phyloP scores from a whole-genome alignment of 2,329 filamentous ascomycete genomes.

The Verticillium nubilum region DNA sequence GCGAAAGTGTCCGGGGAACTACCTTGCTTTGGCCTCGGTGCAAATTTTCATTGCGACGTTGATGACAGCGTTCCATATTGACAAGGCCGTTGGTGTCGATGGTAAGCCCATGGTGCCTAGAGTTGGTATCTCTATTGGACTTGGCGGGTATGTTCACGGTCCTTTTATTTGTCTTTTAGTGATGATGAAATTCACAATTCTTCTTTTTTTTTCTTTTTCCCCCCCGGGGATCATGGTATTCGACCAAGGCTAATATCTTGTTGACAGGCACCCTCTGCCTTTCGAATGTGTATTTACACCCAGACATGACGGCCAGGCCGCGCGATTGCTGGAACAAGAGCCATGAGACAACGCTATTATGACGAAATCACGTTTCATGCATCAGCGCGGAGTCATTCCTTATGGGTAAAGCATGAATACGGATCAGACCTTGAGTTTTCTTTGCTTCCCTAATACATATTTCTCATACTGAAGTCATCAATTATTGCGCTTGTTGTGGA shows the following conservation, averaged over 20 bases:
- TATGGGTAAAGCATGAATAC: not conserved
- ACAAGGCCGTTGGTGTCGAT: slow-evolving; percentile 23
- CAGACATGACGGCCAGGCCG: not conserved
- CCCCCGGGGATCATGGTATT: not conserved
- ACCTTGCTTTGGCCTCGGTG: slow-evolving; percentile 39
- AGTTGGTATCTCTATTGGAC: slow-evolving; percentile 10
- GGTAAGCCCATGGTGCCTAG: slow-evolving; percentile 19
- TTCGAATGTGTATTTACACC: not conserved
- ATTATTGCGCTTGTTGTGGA: too few species aligned
- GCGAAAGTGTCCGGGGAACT: slow-evolving; percentile 43
- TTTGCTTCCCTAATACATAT: too few species aligned
- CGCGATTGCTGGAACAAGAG: not conserved
- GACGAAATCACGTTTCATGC: not conserved
- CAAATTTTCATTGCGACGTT: slow-evolving; percentile 36
- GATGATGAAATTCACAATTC: too few species aligned
- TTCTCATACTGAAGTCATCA: too few species aligned
- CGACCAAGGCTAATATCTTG: not conserved
- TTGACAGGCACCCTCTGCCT: not conserved
- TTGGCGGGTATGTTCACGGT: slow-evolving; percentile 5
- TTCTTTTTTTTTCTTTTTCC: too few species aligned
- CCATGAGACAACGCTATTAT: not conserved
- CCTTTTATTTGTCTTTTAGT: not conserved
- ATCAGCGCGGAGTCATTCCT: not conserved
- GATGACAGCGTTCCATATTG: slow-evolving; percentile 29
- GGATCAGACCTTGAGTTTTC: not conserved